Conservation (phyloP, 2,329 filamentous ascomycete species). For the Neonectria faginata region DNA sequence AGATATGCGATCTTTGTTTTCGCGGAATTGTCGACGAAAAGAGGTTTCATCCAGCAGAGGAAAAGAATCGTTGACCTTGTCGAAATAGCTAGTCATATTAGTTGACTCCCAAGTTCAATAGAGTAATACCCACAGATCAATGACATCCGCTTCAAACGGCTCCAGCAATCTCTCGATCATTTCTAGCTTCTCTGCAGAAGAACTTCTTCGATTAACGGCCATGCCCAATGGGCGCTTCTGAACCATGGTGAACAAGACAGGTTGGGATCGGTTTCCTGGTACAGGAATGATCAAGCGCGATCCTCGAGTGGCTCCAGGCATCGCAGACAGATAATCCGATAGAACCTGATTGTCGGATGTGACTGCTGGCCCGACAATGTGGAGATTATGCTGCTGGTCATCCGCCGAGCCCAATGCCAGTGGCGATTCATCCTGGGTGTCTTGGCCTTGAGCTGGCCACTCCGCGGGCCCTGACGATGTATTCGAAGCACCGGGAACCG, state of each 20-base stretch:
- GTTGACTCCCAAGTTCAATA: background rate
- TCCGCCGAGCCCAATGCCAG: constrained; percentile 49
- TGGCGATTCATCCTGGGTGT: constrained; percentile 40
- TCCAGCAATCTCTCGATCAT: constrained; percentile 70
- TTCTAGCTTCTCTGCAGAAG: constrained; percentile 61
- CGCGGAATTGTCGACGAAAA: constrained; percentile 61
- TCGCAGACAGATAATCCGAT: constrained; percentile 64
- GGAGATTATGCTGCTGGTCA: constrained; percentile 56
- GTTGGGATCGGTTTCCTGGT: constrained; percentile 48
- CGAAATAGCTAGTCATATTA: constrained; percentile 39
- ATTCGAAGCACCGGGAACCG: background rate
- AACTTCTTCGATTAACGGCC: constrained; percentile 49
- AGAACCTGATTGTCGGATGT: constrained; percentile 71
- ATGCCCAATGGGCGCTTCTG: constrained; percentile 60
- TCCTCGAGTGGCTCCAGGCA: constrained; percentile 46
- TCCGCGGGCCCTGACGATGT: background rate
- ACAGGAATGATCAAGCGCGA: constrained; percentile 49
- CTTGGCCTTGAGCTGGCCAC: constrained; percentile 13
- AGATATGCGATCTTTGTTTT: constrained; percentile 61
- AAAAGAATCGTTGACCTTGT: constrained; percentile 68
- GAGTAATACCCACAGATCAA: constrained; percentile 56
- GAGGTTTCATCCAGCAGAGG: constrained; percentile 68
- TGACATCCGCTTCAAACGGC: constrained; percentile 62
- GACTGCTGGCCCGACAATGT: constrained; percentile 70
- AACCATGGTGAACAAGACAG: constrained; percentile 61